Evolutionary conservation across 495 filamentous ascomycete species (phyloP), one percentile per base, ranked within the genome.

Genomic region (Hypoxylon cercidicola): DNA sequence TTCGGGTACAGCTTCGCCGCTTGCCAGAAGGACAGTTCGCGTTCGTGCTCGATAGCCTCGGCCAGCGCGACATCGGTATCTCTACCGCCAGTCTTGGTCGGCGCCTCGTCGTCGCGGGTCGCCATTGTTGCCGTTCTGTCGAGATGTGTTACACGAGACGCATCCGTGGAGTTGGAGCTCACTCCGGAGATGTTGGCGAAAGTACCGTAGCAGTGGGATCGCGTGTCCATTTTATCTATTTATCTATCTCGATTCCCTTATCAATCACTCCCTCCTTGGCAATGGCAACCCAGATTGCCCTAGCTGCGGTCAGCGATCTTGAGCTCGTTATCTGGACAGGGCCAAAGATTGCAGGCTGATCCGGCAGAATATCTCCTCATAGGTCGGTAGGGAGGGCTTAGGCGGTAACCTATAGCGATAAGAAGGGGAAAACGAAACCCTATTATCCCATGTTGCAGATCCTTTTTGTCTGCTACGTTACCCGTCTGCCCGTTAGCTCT

Each of bases 1-100:
- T 72, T 70, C n/a, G 78, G 78, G 51, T 81, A 79, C 45, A 77
- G 56, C 28, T 64, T 70, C 46, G 65, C 70, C 0, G 77, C 75
- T 19, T 78, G 34, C 48, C 60, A 52, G 56, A 81, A 78, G 16
- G 57, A 60, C 23, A 79, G 37, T 37, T 43, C 69, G 51, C 74
- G 72, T 55, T 78, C 77, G 1, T 71, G 63, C 53, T 66, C 48
- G 37, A 76, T 71, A 8, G 74, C 76, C 13, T 75, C 66, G n/a
- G 67, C 58, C 19, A 79, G 70, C 18, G 59, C 62, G 18, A 50
- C 61, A 5, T 73, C 55, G 15, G 56, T 54, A 25, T 48, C 10
- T 5, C 30, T 7, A 32, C 8, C 37, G 32, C 61, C 54, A 12
- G 61, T 8, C 57, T 79, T 73, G 8, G 39, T 30, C 53, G 49